Evolutionary conservation across 192 early-diverging fungal genomes (phyloP).

Genomic region (Diversispora eburnea): DNA sequence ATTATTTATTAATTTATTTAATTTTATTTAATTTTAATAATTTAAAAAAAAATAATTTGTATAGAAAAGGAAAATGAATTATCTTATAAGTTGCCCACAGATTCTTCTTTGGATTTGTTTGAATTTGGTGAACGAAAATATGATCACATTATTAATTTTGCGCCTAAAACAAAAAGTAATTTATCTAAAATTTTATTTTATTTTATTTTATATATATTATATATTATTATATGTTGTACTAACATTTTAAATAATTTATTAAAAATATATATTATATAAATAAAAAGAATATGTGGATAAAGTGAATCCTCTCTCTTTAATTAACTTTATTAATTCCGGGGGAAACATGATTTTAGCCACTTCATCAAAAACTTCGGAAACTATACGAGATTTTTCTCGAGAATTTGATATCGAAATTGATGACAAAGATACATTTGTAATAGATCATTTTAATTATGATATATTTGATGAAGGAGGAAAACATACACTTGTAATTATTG

Average conservation of each 20-base stretch:
- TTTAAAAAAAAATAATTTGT: not conserved
- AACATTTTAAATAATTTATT: not conserved
- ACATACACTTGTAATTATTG: slow-evolving; percentile 51
- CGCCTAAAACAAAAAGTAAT: slow-evolving; percentile 69
- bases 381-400: slow-evolving; percentile 74
- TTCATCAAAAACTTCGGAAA: slow-evolving; percentile 59
- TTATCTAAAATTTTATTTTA: slow-evolving; percentile 12
- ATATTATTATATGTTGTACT: not conserved
- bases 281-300: slow-evolving; percentile 47
- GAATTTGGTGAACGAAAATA: slow-evolving; percentile 60
- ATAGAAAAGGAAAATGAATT: slow-evolving; percentile 64
- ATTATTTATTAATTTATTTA: slow-evolving; percentile 32
- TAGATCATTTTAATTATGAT: slow-evolving; percentile 67
- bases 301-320: slow-evolving; percentile 53
- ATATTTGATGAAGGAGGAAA: slow-evolving; percentile 39
- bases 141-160: slow-evolving; percentile 81
- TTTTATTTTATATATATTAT: not conserved
- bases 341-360: slow-evolving; percentile 85
- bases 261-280: no score
- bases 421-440: slow-evolving; percentile 58
- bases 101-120: slow-evolving; percentile 52
- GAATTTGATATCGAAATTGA: slow-evolving; percentile 91
- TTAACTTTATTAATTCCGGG: slow-evolving; percentile 85
- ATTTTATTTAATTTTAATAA: not conserved
- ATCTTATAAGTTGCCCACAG: slow-evolving; percentile 50